Evolutionary conservation across 2,329 filamentous ascomycete genomes (phyloP), one percentile per base, ranked within the genome.

Genomic region (Phymatotrichopsis omnivora): DNA sequence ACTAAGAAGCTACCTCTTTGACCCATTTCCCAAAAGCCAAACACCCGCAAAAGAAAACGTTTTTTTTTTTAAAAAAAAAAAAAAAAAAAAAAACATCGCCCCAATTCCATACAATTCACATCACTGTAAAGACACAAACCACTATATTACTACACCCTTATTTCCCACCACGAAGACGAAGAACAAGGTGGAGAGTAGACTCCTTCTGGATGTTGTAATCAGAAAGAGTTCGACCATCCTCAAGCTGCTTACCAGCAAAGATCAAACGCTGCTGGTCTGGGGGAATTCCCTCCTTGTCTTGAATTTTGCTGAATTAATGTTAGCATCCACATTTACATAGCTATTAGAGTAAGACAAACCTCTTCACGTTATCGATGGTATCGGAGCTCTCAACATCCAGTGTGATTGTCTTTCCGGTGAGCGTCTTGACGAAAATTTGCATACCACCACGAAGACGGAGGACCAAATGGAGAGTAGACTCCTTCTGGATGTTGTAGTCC

Each of bases 151-250:
- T 33, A 25, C 10, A 28, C 10, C 40, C 37, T 38, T 38, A 82
- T 62, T 86, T 82, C 10, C 89, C 89, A 78, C 89, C 89, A 77
- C 89, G 87, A 64, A 96, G 87, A 75, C 89, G 87, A 72, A 96
- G 87, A 67, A 96, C 89, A 66, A 96, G 73, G 75, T 96, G 89
- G 63, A 96, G 86, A 59, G 89, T 96, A 43, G 89, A 95, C 77
- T 96, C 89, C 85, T 93, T 89, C 66, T 95, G 89, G 36, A 95
- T 95, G 71, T 95, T 95, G 76, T 95, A 95, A 64, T 95, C 89
- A 42, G 77, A 82, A 1, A 95, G 71, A 1, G 87, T 95, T 20
- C 87, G 83, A 37, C 87, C 87, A 58, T 95, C 86, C 64, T 94
- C 85, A 67, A 98, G 35, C 65, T 81, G 77, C 70, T 81, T 81